Base-by-base conservation (phyloP, 441 rosid genomes). In the Melastoma candidum region DNA sequence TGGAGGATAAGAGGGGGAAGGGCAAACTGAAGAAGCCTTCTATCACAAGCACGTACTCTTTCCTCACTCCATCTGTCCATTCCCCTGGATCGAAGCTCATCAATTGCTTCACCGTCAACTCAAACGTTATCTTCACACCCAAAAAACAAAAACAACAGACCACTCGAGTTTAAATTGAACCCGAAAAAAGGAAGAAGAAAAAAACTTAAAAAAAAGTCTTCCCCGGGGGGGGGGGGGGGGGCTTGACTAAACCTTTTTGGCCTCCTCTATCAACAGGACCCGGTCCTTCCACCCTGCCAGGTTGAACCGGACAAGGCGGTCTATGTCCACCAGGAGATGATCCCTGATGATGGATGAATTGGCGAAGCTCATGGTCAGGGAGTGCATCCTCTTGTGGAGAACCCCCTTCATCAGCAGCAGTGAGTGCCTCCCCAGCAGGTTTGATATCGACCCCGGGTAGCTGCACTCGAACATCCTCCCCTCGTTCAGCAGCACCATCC, bases 21-120 rank as follows among this genome's bases (percentile, higher is more conserved):
- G 98, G 96, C 14, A 92, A 47, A 12, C 83, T 70, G 83, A 92
- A 88, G 63, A 92, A 92, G 56, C 95, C 98, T 70, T 92, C 98
- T 46, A 92, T 88, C 3, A 92, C 90, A 24, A 92, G 83, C 11
- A 88, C 77, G 61, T 88, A 92, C 72, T 92, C 97, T 73, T 76
- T 88, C 57, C 98, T 78, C 44, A 92, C 65, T 47, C 78, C 75
- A 72, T 92, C 97, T 26, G 78, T 92, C 97, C 98, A 88, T 45
- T 85, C 95, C 1, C 87, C 80, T 24, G 98, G 98, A 69, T 88
- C 98, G 49, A 72, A 79, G 60, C 97, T 88, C 97, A 88, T 88
- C 68, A 92, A 67, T 46, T 92, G 98, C 74, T 85, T 92, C 76
- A 92, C 67, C 24, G 95, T 75, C 32, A 92, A 65, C 73, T 88